Conservation (phyloP, 1,284 basidiomycete genomes). For the Prillingera fragicola region DNA sequence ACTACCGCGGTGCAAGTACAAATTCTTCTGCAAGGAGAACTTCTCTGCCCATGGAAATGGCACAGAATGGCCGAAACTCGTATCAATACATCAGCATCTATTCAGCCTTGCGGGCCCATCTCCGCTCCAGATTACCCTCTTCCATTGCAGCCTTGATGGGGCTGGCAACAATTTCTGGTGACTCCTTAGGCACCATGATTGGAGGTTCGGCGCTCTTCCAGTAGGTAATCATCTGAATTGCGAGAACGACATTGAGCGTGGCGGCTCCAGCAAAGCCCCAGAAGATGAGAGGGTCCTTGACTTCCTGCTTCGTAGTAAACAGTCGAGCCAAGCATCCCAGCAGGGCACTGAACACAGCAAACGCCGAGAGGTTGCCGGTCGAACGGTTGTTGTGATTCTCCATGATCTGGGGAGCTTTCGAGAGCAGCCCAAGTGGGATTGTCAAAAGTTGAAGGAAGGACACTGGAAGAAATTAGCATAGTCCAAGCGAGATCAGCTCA, state of each 20-base stretch:
- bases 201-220: slow-evolving; percentile 55
- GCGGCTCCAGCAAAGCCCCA: slow-evolving; percentile 76
- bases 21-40: no score
- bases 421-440: slow-evolving; percentile 74
- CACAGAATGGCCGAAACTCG: no score
- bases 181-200: not conserved
- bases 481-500: slow-evolving; percentile 1
- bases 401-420: slow-evolving; percentile 79
- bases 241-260: slow-evolving; percentile 70
- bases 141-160: not conserved
- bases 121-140: not conserved
- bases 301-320: slow-evolving; percentile 82
- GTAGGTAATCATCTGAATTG: slow-evolving; percentile 72
- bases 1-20: no score
- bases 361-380: slow-evolving; percentile 84
- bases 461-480: no score
- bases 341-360: slow-evolving; percentile 73
- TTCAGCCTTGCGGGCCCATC: slow-evolving; percentile 33
- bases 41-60: no score
- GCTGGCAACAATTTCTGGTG: not conserved
- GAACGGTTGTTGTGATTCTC: slow-evolving; percentile 67
- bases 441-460: slow-evolving; percentile 68
- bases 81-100: no score
- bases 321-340: slow-evolving; percentile 78
- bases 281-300: slow-evolving; percentile 69